Percentiles rank a stretch among this genome's conserved stretches.
Evolutionary conservation across 306 rosid genomes (phyloP).

Genomic region (Castanea sativa): DNA sequence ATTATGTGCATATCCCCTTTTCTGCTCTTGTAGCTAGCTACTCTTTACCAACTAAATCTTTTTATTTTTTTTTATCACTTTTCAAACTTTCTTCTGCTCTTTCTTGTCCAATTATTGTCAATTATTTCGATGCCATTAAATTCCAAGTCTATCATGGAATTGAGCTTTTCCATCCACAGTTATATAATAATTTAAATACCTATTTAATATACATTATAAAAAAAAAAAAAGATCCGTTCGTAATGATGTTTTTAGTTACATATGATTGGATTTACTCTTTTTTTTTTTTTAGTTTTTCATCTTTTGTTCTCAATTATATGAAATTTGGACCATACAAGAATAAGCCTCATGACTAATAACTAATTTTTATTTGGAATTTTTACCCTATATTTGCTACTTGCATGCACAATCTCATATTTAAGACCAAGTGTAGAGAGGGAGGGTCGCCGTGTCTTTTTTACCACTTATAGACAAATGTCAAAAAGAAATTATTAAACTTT

Average conservation of each 20-base stretch:
- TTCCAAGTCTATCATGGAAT: slow-evolving; percentile 40
- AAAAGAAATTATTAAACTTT: too few relatives aligned
- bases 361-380: too few relatives aligned
- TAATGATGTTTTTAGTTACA: not conserved
- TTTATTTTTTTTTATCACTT: not conserved
- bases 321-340: too few relatives aligned
- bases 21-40: slow-evolving; percentile 34
- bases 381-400: too few relatives aligned
- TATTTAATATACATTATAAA: slow-evolving; percentile 14
- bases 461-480: too few relatives aligned
- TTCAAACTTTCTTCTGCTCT: slow-evolving; percentile 34
- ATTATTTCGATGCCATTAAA: slow-evolving; percentile 34
- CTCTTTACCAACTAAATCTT: slow-evolving; percentile 38
- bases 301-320: not conserved
- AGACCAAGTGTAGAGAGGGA: too few relatives aligned
- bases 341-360: too few relatives aligned
- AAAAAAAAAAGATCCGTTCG: too few relatives aligned
- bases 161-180: slow-evolving; percentile 32
- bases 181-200: not conserved
- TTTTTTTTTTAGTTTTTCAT: not conserved
- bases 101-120: slow-evolving; percentile 41
- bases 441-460: too few relatives aligned
- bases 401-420: too few relatives aligned
- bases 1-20: slow-evolving; percentile 44
- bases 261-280: not conserved